These are phyloP conservation scores for Colletotrichum lupini DNA, from an alignment of 2,329 filamentous ascomycete genomes.

Conservation along the genomic window DNA sequence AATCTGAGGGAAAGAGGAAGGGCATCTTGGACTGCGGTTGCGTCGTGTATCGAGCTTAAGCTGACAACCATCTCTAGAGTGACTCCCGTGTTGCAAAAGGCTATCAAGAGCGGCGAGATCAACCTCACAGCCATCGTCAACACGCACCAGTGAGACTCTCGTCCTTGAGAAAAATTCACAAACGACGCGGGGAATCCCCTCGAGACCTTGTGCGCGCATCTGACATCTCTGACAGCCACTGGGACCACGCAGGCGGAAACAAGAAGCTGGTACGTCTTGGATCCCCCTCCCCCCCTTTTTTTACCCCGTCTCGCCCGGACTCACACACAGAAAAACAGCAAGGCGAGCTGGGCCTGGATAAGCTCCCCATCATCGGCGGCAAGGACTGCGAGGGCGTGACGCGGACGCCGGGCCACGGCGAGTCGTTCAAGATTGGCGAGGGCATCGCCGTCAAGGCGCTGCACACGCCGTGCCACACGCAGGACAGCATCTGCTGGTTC, in stretches of 20 bases:
- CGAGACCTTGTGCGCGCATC: not conserved
- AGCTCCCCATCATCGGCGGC: constrained; percentile 85
- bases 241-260: constrained; percentile 95
- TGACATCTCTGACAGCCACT: constrained; percentile 71
- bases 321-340: constrained; percentile 39
- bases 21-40: too few relatives aligned
- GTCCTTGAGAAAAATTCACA: not conserved
- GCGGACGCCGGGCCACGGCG: constrained; percentile 78
- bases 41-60: not conserved
- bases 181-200: not conserved
- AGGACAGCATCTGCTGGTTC: constrained; percentile 97
- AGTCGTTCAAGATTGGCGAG: constrained; percentile 81
- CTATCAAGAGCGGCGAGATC: constrained; percentile 76
- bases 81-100: constrained; percentile 75
- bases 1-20: too few relatives aligned
- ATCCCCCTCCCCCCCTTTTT: not conserved
- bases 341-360: constrained; percentile 62
- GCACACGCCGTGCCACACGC: constrained; percentile 98
- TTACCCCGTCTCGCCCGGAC: too few relatives aligned
- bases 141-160: constrained; percentile 88
- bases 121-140: constrained; percentile 93
- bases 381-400: constrained; percentile 86
- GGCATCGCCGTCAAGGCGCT: constrained; percentile 84
- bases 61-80: constrained; percentile 54
- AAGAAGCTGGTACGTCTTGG: constrained; percentile 72